These are phyloP conservation scores for Auriscalpium microsporum DNA, from an alignment of 768 basidiomycete genomes.

Conservation along the genomic window DNA sequence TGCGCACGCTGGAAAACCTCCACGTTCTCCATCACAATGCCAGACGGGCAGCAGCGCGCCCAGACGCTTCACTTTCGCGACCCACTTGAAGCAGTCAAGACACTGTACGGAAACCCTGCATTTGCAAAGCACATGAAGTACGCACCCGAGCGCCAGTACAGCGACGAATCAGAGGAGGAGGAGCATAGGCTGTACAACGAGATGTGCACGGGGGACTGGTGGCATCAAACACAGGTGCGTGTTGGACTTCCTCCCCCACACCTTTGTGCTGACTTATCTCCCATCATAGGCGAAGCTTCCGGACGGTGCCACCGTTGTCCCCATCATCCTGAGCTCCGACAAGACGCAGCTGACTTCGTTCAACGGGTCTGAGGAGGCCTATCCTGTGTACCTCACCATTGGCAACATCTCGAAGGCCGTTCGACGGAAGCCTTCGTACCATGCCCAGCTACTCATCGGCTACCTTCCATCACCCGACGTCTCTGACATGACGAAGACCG, in stretches of 20 bases:
- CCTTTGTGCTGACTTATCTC: background rate
- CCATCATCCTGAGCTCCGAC: constrained; percentile 14
- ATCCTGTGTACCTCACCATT: constrained; percentile 24
- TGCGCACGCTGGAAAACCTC: background rate
- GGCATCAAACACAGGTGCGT: constrained; percentile 7
- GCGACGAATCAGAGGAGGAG: background rate
- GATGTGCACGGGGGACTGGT: constrained; percentile 11
- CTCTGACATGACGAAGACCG: constrained; percentile 1
- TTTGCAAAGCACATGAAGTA: background rate
- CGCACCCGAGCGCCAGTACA: constrained; percentile 1
- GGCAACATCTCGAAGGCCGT: constrained; percentile 19
- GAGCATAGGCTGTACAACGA: constrained; percentile 5
- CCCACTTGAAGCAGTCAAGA: constrained; percentile 1
- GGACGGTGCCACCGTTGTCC: constrained; percentile 11
- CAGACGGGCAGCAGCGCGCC: no score
- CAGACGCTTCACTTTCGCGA: constrained; percentile 4
- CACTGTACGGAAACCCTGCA: constrained; percentile 3
- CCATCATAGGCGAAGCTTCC: background rate
- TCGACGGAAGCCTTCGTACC: constrained; percentile 9
- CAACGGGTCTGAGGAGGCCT: constrained; percentile 15
- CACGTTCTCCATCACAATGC: background rate
- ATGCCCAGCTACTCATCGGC: constrained; percentile 16
- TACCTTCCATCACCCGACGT: constrained; percentile 17
- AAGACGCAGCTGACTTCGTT: constrained; percentile 17
- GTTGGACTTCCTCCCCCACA: background rate